A percentile compares a stretch with the other conserved stretches of the same genome.
Conservation (phyloP, 2,329 filamentous ascomycete genomes). For the Penicillium sp. region DNA sequence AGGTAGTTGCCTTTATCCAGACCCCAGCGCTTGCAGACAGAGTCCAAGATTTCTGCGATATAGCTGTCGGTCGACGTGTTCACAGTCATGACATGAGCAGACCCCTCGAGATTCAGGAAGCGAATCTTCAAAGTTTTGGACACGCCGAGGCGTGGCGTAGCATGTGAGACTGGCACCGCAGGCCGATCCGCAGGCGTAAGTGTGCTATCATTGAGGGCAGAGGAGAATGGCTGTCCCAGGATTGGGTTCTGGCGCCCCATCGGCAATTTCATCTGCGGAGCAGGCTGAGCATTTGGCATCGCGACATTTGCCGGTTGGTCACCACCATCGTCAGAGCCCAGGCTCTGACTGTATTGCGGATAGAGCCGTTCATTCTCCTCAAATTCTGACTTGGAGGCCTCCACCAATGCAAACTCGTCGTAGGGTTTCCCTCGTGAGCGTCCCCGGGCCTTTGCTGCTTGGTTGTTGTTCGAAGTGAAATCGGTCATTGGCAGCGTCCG, state of each 20-base stretch:
- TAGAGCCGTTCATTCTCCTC: constrained; percentile 58
- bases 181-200: constrained; percentile 49
- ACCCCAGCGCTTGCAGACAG: constrained; percentile 60
- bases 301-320: constrained; percentile 24
- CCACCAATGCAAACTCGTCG: constrained; percentile 64
- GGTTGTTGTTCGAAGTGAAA: constrained; percentile 66
- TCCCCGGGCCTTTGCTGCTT: constrained; percentile 52
- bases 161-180: constrained; percentile 43
- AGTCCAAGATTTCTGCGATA: constrained; percentile 64
- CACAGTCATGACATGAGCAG: constrained; percentile 52
- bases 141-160: constrained; percentile 55
- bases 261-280: constrained; percentile 23
- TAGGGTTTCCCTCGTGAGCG: constrained; percentile 62
- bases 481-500: constrained; percentile 58
- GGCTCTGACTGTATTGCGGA: constrained; percentile 47
- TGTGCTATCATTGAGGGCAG: constrained; percentile 46
- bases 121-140: constrained; percentile 59
- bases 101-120: constrained; percentile 59
- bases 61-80: constrained; percentile 64
- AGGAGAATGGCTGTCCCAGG: constrained; percentile 46
- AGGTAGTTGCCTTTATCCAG: constrained; percentile 64
- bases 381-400: constrained; percentile 55
- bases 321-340: constrained; percentile 31
- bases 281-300: constrained; percentile 22
- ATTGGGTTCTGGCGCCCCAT: constrained; percentile 41